Conservation (phyloP, 345 rosid species). For the Luvunga scandens region DNA sequence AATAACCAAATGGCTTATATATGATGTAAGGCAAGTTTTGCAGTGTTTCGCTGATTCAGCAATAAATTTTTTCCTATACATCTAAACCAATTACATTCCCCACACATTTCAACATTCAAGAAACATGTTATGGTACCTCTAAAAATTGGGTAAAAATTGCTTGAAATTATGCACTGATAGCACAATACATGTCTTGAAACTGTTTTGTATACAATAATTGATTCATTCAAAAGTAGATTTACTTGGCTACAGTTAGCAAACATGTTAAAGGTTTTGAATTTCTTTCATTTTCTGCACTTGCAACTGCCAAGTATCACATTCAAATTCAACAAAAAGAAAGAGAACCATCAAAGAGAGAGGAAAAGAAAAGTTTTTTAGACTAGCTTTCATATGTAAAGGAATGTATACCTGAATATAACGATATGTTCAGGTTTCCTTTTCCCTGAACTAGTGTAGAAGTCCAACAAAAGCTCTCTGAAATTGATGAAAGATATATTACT, state of each 20-base stretch:
- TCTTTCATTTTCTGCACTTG: neutral
- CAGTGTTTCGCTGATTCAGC: neutral
- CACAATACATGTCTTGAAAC: neutral
- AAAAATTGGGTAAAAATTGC: neutral
- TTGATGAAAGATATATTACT: neutral
- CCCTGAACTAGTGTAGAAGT: constrained; percentile 74
- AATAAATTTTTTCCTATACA: neutral
- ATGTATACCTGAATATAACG: constrained; percentile 71
- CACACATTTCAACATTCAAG: neutral
- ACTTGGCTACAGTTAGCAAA: neutral
- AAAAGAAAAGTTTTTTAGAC: neutral
- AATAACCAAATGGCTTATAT: neutral
- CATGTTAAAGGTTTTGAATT: neutral
- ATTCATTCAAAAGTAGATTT: neutral
- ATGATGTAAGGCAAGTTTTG: neutral
- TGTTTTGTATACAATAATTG: neutral
- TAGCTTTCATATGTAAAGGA: neutral
- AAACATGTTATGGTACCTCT: neutral
- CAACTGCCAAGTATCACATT: neutral
- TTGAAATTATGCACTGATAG: neutral
- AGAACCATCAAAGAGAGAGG: neutral
- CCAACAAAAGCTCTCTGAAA: constrained; percentile 72
- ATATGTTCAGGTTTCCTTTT: constrained; percentile 87
- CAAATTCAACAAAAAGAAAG: neutral
- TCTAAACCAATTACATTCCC: neutral